phyloP scores from a whole-genome alignment of 2,329 filamentous ascomycete genomes.

The Dactylellina cionopaga region DNA sequence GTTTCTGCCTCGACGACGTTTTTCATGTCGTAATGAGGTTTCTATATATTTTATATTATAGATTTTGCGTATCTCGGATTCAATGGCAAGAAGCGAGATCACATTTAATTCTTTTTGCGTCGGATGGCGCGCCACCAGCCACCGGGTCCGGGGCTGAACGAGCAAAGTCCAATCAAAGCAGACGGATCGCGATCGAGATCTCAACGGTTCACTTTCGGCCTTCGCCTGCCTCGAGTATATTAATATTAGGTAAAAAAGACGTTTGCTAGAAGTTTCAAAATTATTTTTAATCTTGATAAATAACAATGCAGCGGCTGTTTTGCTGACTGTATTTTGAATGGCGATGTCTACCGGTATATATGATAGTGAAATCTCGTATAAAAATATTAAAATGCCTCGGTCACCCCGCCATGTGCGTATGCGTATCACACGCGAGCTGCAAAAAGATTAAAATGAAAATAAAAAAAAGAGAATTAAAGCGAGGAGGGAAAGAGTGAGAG shows the following conservation, averaged over 20 bases:
- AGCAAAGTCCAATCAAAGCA: slow-evolving; percentile 3
- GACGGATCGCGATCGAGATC: slow-evolving; percentile 3
- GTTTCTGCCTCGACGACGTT: no score
- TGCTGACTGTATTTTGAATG: slow-evolving; percentile 25
- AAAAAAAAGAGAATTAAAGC: no score
- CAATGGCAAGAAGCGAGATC: no score
- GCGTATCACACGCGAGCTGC: slow-evolving; percentile 20
- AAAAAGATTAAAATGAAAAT: no score
- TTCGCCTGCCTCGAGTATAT: neutral
- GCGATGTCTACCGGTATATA: slow-evolving; percentile 1
- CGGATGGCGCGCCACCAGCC: slow-evolving; percentile 35
- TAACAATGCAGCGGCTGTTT: slow-evolving; percentile 7
- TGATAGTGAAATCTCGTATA: slow-evolving; percentile 3
- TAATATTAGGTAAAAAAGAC: neutral
- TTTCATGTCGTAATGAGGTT: no score
- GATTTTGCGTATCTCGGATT: no score
- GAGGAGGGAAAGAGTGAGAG: neutral
- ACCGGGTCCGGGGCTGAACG: slow-evolving; percentile 9
- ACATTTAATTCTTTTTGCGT: no score
- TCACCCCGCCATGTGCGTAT: slow-evolving; percentile 28
- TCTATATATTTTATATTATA: no score
- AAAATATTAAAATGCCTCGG: slow-evolving; percentile 53
- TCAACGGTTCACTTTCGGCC: neutral
- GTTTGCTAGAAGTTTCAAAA: slow-evolving; percentile 15
- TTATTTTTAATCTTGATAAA: slow-evolving; percentile 1